A percentile compares a stretch with the other conserved stretches of the same genome.
These are phyloP conservation scores for Aaosphaeria arxii DNA, from an alignment of 2,329 filamentous ascomycete genomes.

Conservation along the genomic window DNA sequence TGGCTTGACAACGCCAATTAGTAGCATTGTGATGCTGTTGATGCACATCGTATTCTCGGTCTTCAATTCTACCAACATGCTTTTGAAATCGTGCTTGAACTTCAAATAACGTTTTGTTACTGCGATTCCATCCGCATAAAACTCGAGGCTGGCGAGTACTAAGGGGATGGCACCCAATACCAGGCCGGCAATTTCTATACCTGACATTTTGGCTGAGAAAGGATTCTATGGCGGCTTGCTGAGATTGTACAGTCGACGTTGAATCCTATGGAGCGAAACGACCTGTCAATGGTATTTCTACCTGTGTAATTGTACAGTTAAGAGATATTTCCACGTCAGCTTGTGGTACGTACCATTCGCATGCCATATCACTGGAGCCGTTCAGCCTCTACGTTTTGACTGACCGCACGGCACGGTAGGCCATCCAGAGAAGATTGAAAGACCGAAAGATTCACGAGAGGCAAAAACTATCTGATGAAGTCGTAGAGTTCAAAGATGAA, in stretches of 20 bases:
- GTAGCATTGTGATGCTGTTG: conserved; percentile 24
- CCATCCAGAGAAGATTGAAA: too few relatives aligned
- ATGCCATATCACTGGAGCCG: too few relatives aligned
- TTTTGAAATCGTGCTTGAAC: conserved; percentile 18
- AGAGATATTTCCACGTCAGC: too few relatives aligned
- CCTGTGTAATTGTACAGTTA: neutral
- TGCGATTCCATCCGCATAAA: conserved; percentile 28
- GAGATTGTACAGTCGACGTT: neutral
- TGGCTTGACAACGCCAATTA: conserved; percentile 16
- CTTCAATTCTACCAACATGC: conserved; percentile 15
- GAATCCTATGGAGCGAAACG: too few relatives aligned
- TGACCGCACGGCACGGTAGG: too few relatives aligned
- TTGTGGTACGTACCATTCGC: too few relatives aligned
- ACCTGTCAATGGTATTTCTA: too few relatives aligned
- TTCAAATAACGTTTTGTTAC: conserved; percentile 24
- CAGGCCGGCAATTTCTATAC: conserved; percentile 23
- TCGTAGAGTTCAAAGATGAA: too few relatives aligned
- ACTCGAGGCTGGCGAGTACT: conserved; percentile 26
- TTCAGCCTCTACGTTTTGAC: too few relatives aligned
- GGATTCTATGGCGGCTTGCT: neutral
- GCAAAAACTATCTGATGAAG: too few relatives aligned
- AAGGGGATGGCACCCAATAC: conserved; percentile 25
- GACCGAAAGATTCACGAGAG: too few relatives aligned
- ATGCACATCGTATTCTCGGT: conserved; percentile 21
- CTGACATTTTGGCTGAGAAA: conserved; percentile 8